Evolutionary conservation across 2,329 filamentous ascomycete species (phyloP), one percentile per base, ranked within the genome.

Genomic region (Epichloe glyceriae): DNA sequence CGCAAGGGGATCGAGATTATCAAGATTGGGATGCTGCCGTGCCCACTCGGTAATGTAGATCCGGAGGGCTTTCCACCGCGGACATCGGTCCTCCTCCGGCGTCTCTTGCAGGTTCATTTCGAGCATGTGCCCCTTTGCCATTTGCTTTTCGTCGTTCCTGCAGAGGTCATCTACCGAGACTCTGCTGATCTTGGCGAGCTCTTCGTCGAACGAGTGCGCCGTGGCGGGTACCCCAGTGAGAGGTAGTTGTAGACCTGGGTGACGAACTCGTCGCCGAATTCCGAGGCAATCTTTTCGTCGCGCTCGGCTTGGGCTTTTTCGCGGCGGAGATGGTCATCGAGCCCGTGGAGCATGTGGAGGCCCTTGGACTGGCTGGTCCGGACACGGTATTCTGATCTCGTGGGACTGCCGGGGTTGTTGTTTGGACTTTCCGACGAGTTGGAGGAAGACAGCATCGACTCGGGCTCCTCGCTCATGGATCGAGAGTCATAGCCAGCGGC

Each of bases 161-260:
- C 83, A 73, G 44, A 97, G 74, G 50, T 90, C 84, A 3, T 75
- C 71, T 7, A 91, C 62, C 1, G 78, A 64, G 6, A 95, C 81
- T 10, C 77, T 74, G 34, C 83, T 86, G 51, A 96, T 94, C 63
- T 86, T 88, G 58, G 83, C 80, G 19, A 97, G 73, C 70, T 97
- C 91, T 11, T 83, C 78, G 62, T 97, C 91, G 61, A 87, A 97
- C 38, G 80, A 77, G 20, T 85, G 80, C 11, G 90, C 91, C 60
- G 89, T 81, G 35, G 87, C 83, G 3, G 90, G 65, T 96, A 96
- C 5, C 91, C 91, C 5, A 97, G 76, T 0, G 88, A 95, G 15
- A 97, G 75, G 66, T 97, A 97, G 66, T 97, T 96, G 75, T 94
- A 97, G 7, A 97, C 90, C 67, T 97, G 91, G 0, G 90, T 95